Evolutionary conservation across 257 asterid species (phyloP).

Genomic region (Lantana camara): DNA sequence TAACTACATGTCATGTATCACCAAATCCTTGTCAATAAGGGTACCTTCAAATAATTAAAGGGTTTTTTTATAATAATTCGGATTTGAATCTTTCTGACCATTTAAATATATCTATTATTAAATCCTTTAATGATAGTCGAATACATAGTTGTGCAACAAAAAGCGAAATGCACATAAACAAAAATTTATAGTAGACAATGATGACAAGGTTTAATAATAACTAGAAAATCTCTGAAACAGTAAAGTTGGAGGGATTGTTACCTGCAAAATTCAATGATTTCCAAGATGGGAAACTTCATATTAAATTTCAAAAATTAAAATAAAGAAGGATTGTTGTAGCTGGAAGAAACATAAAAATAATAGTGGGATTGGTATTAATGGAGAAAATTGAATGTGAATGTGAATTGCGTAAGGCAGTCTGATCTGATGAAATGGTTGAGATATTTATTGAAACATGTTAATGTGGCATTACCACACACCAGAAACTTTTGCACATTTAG

Average conservation of each 20-base stretch:
- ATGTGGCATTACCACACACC: not conserved
- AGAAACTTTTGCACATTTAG: not conserved
- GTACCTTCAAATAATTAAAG: too few species aligned
- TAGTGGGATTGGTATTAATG: slow-evolving; percentile 1
- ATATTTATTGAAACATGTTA: slow-evolving; percentile 16
- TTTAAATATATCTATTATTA: too few species aligned
- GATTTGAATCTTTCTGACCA: too few species aligned
- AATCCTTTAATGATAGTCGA: too few species aligned
- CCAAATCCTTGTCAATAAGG: too few species aligned
- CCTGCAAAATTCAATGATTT: slow-evolving; percentile 25
- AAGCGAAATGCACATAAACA: slow-evolving; percentile 27
- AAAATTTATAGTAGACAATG: not conserved
- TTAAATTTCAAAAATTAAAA: not conserved
- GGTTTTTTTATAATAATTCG: too few species aligned
- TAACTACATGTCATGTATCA: too few species aligned
- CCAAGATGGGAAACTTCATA: not conserved
- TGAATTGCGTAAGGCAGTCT: too few species aligned
- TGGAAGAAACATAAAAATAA: not conserved
- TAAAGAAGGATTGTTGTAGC: too few species aligned
- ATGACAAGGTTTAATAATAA: slow-evolving; percentile 5
- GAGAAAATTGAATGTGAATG: slow-evolving; percentile 4
- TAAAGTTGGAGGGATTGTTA: too few species aligned
- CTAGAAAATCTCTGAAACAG: too few species aligned
- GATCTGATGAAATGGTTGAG: not conserved
- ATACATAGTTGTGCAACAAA: too few species aligned